Percentiles rank a stretch among this genome's conserved stretches.
These are phyloP conservation scores for Anastatica hierochuntica DNA, from an alignment of 345 rosid genomes.

Conservation along the genomic window DNA sequence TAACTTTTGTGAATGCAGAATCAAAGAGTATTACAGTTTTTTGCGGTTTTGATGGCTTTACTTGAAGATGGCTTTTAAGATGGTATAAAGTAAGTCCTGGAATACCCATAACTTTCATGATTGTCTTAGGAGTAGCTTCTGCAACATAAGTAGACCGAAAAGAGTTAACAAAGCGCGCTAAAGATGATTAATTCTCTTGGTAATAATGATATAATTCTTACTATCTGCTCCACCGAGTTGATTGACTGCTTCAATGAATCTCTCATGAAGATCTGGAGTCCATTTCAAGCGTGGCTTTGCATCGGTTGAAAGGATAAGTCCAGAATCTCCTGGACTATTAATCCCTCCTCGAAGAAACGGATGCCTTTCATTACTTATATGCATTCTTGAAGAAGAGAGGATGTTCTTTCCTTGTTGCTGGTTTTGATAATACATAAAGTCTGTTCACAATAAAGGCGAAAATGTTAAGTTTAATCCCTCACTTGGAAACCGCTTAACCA, in stretches of 20 bases:
- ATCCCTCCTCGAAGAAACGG: slow-evolving; percentile 72
- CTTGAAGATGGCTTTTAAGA: slow-evolving; percentile 95
- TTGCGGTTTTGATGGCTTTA: too few species aligned
- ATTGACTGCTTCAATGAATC: slow-evolving; percentile 81
- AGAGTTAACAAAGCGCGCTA: too few species aligned
- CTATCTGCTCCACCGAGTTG: slow-evolving; percentile 98
- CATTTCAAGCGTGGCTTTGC: slow-evolving; percentile 92
- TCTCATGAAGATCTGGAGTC: slow-evolving; percentile 88
- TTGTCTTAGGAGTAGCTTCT: slow-evolving; percentile 96
- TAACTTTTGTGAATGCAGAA: slow-evolving; percentile 8
- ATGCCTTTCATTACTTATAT: slow-evolving; percentile 54
- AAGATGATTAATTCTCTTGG: too few species aligned
- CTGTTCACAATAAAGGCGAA: slow-evolving; percentile 28
- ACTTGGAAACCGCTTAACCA: too few species aligned
- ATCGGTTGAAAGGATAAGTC: slow-evolving; percentile 84
- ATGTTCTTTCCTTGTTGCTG: slow-evolving; percentile 70
- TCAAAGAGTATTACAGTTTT: too few species aligned
- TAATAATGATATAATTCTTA: slow-evolving; percentile 45
- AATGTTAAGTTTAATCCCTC: too few species aligned
- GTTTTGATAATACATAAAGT: slow-evolving; percentile 62
- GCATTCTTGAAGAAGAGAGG: slow-evolving; percentile 56
- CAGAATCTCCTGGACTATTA: slow-evolving; percentile 82
- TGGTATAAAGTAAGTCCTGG: slow-evolving; percentile 93
- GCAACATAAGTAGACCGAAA: slow-evolving; percentile 19
- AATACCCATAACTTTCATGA: slow-evolving; percentile 93